Conservation (phyloP, 257 asterid genomes). For the Petrea volubilis region DNA sequence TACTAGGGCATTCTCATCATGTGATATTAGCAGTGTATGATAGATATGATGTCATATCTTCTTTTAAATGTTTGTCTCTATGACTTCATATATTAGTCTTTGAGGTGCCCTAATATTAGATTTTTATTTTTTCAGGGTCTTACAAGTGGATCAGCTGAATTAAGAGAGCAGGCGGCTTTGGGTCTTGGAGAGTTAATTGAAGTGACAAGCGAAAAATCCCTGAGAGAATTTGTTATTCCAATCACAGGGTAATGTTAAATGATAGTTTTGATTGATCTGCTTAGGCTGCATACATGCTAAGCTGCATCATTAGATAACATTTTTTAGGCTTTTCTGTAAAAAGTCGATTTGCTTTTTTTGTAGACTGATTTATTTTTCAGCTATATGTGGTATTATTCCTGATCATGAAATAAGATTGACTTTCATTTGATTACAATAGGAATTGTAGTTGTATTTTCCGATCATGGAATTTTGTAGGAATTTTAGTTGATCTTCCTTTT, state of each 20-base stretch:
- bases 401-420: not conserved
- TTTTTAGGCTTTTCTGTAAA: slow-evolving; percentile 6
- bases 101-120: not conserved
- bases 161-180: slow-evolving; percentile 96
- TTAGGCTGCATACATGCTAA: slow-evolving; percentile 3
- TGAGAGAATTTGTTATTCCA: slow-evolving; percentile 91
- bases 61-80: not conserved
- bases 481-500: not conserved
- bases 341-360: slow-evolving; percentile 1
- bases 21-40: not conserved
- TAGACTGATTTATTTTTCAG: not conserved
- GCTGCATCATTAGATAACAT: slow-evolving; percentile 11
- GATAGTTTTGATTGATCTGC: not conserved
- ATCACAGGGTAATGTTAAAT: slow-evolving; percentile 79
- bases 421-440: not conserved
- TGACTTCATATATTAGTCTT: not conserved
- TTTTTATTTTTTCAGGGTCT: slow-evolving; percentile 67
- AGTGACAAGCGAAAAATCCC: slow-evolving; percentile 85
- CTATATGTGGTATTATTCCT: not conserved
- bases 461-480: not conserved
- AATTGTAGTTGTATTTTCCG: not conserved
- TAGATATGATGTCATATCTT: not conserved
- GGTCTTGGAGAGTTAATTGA: slow-evolving; percentile 97
- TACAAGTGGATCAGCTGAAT: slow-evolving; percentile 92
- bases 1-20: not conserved